Conservation (phyloP, 768 basidiomycete species). For the Naganishia vishniacii region DNA sequence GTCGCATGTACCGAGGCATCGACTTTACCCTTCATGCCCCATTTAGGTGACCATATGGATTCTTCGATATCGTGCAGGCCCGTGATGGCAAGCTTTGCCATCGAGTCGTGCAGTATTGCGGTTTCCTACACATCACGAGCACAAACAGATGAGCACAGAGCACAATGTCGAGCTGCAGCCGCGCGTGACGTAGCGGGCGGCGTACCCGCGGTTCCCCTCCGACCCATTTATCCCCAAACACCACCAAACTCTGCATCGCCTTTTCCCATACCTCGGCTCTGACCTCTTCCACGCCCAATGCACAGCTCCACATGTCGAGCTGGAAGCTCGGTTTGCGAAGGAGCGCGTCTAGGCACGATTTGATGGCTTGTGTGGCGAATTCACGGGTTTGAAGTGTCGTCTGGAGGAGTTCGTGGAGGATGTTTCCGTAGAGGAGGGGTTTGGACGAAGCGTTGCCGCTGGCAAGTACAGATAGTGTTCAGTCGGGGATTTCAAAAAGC, state of each 20-base stretch:
- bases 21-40: slow-evolving; percentile 90
- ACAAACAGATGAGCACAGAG: no score
- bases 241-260: slow-evolving; percentile 42
- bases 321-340: slow-evolving; percentile 38
- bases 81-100: slow-evolving; percentile 60
- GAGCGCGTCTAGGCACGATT: slow-evolving; percentile 36
- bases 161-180: no score
- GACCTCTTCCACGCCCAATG: slow-evolving; percentile 45
- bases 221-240: slow-evolving; percentile 54
- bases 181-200: no score
- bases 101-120: slow-evolving; percentile 48
- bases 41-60: slow-evolving; percentile 93
- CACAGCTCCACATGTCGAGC: slow-evolving; percentile 47
- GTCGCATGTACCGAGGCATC: slow-evolving; percentile 75
- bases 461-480: no score
- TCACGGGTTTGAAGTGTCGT: slow-evolving; percentile 56
- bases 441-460: slow-evolving; percentile 33
- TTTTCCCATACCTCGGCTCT: slow-evolving; percentile 44
- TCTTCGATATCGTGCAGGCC: slow-evolving; percentile 84
- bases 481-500: background rate
- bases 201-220: slow-evolving; percentile 58
- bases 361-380: slow-evolving; percentile 37
- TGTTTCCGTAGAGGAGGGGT: slow-evolving; percentile 72
- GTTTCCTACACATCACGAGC: slow-evolving; percentile 40
- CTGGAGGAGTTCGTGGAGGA: slow-evolving; percentile 89